Conservation (phyloP, 129 eudicot species). For the Smallanthus sonchifolius region DNA sequence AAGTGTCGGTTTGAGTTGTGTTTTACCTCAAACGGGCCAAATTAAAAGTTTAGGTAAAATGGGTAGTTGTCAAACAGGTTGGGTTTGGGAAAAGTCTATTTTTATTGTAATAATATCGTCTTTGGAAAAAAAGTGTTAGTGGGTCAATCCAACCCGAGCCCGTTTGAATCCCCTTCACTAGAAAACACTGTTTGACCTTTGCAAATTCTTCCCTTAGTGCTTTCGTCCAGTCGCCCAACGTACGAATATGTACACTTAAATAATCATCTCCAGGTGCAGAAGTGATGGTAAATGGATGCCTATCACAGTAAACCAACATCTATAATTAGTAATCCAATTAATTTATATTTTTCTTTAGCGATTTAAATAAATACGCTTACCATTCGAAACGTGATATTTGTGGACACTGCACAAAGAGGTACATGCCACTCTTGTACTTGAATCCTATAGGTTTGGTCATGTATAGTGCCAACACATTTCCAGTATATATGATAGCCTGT, state of each 20-base stretch:
- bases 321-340: background rate
- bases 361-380: slow-evolving; percentile 29
- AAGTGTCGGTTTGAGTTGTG: background rate
- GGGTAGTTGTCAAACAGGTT: background rate
- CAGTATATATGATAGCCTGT: slow-evolving; percentile 88
- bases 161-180: slow-evolving; percentile 1
- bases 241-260: slow-evolving; percentile 83
- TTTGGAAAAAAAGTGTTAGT: background rate
- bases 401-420: slow-evolving; percentile 92
- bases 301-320: slow-evolving; percentile 17
- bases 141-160: slow-evolving; percentile 2
- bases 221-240: slow-evolving; percentile 94
- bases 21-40: background rate
- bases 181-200: slow-evolving; percentile 47
- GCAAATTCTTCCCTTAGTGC: slow-evolving; percentile 67
- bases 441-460: slow-evolving; percentile 84
- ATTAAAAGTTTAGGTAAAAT: background rate
- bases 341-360: background rate
- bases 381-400: slow-evolving; percentile 79
- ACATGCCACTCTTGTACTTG: slow-evolving; percentile 98
- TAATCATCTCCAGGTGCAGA: slow-evolving; percentile 87
- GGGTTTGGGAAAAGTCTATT: background rate
- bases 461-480: slow-evolving; percentile 85
- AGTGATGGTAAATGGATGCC: slow-evolving; percentile 98
- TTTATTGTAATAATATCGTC: background rate